phyloP scores from a whole-genome alignment of 257 asterid genomes.

The Capsicum pubescens region DNA sequence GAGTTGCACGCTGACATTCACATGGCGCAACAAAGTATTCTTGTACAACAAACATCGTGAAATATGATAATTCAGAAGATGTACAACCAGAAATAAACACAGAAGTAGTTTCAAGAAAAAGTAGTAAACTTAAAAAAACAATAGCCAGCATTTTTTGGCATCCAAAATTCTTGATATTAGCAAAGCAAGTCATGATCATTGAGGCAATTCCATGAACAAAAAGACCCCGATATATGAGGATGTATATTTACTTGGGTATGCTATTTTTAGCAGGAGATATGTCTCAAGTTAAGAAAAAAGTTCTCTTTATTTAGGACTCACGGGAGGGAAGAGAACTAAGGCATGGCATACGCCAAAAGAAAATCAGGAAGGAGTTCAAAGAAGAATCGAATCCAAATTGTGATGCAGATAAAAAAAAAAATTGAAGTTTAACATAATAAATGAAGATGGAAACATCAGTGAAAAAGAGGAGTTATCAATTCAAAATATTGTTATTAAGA shows the following conservation, averaged over 20 bases:
- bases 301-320: neutral
- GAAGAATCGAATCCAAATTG: neutral
- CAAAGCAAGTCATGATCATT: too few relatives aligned
- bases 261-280: neutral
- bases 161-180: too few relatives aligned
- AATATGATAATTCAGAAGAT: conserved; percentile 10
- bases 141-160: too few relatives aligned
- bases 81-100: conserved; percentile 19
- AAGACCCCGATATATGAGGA: neutral
- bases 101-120: neutral
- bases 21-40: conserved; percentile 12
- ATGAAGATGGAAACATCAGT: conserved; percentile 35
- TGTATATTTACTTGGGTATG: too few relatives aligned
- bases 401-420: neutral
- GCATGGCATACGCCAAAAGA: too few relatives aligned
- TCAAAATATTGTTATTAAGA: conserved; percentile 14
- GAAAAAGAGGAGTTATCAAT: conserved; percentile 29
- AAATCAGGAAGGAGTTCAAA: too few relatives aligned
- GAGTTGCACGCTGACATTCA: conserved; percentile 18
- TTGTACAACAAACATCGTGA: neutral
- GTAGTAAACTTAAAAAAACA: too few relatives aligned
- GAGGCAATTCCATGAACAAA: neutral
- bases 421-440: conserved; percentile 28
- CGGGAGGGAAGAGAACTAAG: conserved; percentile 19
- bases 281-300: conserved; percentile 34